Conservation (phyloP, 331 rosid genomes). For the Telfairia occidentalis region DNA sequence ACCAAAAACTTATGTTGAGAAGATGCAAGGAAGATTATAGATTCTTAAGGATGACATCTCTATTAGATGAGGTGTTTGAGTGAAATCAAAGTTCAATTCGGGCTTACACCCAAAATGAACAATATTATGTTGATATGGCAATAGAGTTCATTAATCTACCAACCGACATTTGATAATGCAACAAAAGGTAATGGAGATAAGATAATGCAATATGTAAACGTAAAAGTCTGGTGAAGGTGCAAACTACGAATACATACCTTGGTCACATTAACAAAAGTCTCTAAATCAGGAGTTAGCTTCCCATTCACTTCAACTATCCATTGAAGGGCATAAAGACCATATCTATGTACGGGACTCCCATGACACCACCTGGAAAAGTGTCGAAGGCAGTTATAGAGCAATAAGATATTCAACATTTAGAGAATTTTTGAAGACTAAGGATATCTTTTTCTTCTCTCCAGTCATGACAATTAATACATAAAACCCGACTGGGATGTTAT, state of each 20-base stretch:
- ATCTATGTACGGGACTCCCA: constrained; percentile 94
- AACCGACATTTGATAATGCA: neutral
- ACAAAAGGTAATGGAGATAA: neutral
- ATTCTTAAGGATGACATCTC: neutral
- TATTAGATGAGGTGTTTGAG: neutral
- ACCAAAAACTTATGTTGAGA: no score
- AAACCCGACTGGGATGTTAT: neutral
- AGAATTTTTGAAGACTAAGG: neutral
- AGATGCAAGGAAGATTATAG: no score
- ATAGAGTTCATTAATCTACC: neutral
- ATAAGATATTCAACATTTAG: neutral
- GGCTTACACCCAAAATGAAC: neutral
- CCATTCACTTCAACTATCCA: constrained; percentile 94
- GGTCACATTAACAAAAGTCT: constrained; percentile 62
- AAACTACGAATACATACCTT: constrained; percentile 41
- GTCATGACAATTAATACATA: neutral
- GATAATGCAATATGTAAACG: neutral
- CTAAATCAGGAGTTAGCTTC: constrained; percentile 71
- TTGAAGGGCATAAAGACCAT: constrained; percentile 89
- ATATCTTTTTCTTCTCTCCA: neutral
- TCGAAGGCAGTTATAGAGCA: neutral
- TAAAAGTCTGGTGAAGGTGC: neutral
- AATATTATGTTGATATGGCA: neutral
- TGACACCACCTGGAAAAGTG: constrained; percentile 71
- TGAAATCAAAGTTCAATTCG: neutral